phyloP scores from a whole-genome alignment of 2,329 filamentous ascomycete species.

The Fusarium setosum region DNA sequence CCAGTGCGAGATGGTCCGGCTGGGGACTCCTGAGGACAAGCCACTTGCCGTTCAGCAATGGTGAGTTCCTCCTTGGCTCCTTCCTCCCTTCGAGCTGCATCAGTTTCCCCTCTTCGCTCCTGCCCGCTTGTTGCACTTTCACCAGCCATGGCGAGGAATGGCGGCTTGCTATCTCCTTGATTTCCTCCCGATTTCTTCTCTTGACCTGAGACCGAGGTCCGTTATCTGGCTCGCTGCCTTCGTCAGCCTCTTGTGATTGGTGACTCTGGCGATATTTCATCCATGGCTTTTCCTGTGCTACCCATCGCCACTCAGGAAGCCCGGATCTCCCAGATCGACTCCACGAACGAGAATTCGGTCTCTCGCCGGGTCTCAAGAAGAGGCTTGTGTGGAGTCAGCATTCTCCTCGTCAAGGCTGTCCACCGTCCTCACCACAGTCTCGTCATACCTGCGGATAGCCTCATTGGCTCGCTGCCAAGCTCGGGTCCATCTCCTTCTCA shows the following conservation, averaged over 20 bases:
- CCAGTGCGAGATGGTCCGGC: constrained; percentile 93
- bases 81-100: neutral
- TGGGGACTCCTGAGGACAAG: constrained; percentile 77
- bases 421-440: too few relatives aligned
- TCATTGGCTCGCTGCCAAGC: neutral
- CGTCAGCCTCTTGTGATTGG: constrained; percentile 3
- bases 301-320: neutral
- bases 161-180: neutral
- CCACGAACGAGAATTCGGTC: neutral
- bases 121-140: neutral
- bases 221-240: neutral
- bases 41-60: constrained; percentile 96
- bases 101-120: neutral
- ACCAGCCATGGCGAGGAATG: neutral
- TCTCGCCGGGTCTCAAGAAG: neutral
- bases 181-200: neutral
- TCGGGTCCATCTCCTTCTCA: neutral
- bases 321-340: neutral
- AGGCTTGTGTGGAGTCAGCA: neutral
- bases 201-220: constrained; percentile 8
- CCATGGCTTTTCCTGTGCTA: constrained; percentile 20
- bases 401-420: neutral
- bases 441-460: neutral
- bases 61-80: constrained; percentile 54
- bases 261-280: neutral